These are phyloP conservation scores for Podosphaera fusca DNA, from an alignment of 2,329 filamentous ascomycete species.

Conservation along the genomic window DNA sequence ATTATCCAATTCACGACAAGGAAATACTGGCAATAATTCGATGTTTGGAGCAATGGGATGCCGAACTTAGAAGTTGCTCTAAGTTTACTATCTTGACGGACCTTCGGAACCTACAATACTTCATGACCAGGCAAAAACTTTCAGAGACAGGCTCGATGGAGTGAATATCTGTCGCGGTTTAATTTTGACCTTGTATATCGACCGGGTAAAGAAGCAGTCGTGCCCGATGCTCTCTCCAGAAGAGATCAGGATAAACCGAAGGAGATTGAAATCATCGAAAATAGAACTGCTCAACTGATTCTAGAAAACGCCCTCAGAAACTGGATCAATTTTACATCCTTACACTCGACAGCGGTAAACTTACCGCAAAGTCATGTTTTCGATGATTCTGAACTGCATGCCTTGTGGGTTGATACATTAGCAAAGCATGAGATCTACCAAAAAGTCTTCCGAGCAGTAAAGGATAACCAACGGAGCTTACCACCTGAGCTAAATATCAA, in stretches of 20 bases:
- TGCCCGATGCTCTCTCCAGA: not conserved
- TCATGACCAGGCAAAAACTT: not conserved
- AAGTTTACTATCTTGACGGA: conserved; percentile 1
- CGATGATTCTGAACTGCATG: too few species aligned
- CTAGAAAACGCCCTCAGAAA: too few species aligned
- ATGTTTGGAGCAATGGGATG: not conserved
- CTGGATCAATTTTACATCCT: too few species aligned
- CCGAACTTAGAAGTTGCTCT: not conserved
- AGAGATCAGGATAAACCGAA: not conserved
- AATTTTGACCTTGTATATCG: not conserved
- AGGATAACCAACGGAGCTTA: too few species aligned
- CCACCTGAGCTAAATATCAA: too few species aligned
- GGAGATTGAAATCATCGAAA: too few species aligned
- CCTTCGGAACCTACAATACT: conserved; percentile 1
- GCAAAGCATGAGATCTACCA: too few species aligned
- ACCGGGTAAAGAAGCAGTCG: not conserved
- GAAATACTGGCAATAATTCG: not conserved
- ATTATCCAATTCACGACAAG: not conserved
- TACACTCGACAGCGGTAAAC: too few species aligned
- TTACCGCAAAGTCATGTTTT: too few species aligned
- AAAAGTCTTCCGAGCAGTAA: too few species aligned
- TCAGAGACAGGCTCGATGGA: not conserved
- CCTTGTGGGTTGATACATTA: too few species aligned
- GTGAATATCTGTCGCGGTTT: not conserved
- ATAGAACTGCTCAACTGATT: too few species aligned